These are phyloP conservation scores for Styphnolobium japonicum DNA, from an alignment of 306 rosid species.

Conservation along the genomic window DNA sequence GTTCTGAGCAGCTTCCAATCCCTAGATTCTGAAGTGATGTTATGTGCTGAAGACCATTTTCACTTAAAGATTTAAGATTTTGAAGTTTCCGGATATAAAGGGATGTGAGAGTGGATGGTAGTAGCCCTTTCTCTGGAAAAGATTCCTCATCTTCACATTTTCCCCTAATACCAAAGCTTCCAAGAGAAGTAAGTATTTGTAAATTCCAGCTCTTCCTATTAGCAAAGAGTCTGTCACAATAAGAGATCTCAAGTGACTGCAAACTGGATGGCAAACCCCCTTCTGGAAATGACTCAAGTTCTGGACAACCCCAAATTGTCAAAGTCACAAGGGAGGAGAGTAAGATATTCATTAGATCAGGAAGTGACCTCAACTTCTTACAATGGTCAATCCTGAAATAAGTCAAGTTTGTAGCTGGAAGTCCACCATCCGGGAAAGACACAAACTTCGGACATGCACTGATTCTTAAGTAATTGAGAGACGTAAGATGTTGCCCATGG, in stretches of 20 bases:
- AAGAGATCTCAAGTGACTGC: not conserved
- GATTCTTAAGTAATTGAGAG: not conserved
- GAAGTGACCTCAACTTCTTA: not conserved
- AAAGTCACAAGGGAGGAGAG: constrained; percentile 7
- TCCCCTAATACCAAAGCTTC: not conserved
- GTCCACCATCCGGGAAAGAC: not conserved
- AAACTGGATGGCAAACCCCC: constrained; percentile 16
- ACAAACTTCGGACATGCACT: not conserved
- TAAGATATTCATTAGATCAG: not conserved
- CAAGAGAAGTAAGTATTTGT: not conserved
- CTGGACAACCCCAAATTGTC: not conserved
- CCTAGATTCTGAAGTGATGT: not conserved
- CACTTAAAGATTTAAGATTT: not conserved
- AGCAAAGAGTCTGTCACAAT: not conserved
- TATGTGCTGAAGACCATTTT: not conserved
- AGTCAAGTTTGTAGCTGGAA: not conserved
- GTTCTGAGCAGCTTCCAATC: not conserved
- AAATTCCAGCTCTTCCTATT: not conserved
- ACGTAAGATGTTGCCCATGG: too few relatives aligned
- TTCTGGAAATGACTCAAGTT: constrained; percentile 15
- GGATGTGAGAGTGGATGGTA: not conserved
- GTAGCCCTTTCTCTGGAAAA: not conserved
- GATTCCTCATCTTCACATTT: not conserved
- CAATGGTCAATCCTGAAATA: not conserved
- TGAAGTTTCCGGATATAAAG: not conserved